phyloP scores from a whole-genome alignment of 441 rosid genomes.

The Pelargonium australe region DNA sequence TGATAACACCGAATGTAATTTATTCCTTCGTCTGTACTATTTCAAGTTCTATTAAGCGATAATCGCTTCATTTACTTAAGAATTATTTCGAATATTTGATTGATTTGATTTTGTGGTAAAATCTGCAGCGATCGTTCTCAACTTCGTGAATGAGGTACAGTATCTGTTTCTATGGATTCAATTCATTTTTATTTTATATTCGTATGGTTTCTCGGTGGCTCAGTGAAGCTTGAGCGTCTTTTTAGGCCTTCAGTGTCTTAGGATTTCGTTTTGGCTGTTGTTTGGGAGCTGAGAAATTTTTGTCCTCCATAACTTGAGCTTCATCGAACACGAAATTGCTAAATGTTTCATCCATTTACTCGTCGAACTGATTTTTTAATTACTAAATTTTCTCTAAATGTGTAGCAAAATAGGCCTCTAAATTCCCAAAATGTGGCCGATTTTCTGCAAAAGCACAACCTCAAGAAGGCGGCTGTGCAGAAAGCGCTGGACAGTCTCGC shows the following conservation, averaged over 20 bases:
- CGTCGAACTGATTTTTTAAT: not conserved
- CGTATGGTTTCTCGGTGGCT: not conserved
- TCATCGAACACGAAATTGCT: not conserved
- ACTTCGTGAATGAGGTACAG: slow-evolving; percentile 76
- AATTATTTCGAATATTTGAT: not conserved
- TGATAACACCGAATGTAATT: slow-evolving; percentile 64
- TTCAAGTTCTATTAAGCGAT: not conserved
- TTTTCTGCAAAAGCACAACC: slow-evolving; percentile 75
- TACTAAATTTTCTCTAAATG: slow-evolving; percentile 11
- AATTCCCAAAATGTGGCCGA: slow-evolving; percentile 89
- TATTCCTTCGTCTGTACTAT: not conserved
- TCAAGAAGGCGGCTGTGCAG: slow-evolving; percentile 76
- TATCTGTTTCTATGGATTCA: not conserved
- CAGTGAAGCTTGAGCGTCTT: not conserved
- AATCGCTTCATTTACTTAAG: not conserved
- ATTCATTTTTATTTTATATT: not conserved
- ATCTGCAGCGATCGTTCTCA: slow-evolving; percentile 76
- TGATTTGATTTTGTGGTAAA: slow-evolving; percentile 12
- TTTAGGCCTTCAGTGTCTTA: not conserved
- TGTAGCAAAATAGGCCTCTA: slow-evolving; percentile 81
- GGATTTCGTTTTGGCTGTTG: not conserved
- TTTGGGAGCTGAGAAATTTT: slow-evolving; percentile 2
- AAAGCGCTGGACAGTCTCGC: slow-evolving; percentile 78
- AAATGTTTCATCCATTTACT: not conserved
- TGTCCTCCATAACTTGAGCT: not conserved